Evolutionary conservation across 2,329 filamentous ascomycete species (phyloP).

Genomic region (Fusarium citri): DNA sequence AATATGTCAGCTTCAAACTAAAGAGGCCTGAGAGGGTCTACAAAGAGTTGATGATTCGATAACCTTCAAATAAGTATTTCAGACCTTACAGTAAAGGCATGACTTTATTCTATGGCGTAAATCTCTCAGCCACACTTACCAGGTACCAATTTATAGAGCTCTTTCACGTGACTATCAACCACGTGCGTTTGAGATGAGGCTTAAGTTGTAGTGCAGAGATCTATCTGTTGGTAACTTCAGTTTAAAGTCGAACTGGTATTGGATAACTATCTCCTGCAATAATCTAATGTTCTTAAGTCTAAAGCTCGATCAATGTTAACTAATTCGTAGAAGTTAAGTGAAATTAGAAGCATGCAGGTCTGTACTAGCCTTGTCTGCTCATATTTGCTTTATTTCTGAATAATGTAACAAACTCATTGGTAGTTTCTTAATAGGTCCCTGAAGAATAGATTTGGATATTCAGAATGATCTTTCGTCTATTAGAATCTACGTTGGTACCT

Average conservation of each 20-base stretch:
- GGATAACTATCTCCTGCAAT: background rate
- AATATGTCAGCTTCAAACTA: background rate
- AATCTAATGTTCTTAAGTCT: background rate
- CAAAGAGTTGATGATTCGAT: background rate
- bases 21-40: background rate
- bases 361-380: background rate
- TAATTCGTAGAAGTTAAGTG: background rate
- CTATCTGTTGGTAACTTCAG: background rate
- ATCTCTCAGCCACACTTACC: constrained; percentile 21
- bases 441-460: background rate
- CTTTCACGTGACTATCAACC: constrained; percentile 14
- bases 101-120: constrained; percentile 10
- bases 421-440: background rate
- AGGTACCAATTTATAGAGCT: constrained; percentile 11
- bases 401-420: background rate
- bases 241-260: background rate
- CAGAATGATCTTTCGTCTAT: background rate
- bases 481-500: background rate
- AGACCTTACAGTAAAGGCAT: background rate
- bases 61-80: background rate
- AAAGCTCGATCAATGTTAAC: background rate
- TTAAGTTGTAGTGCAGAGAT: background rate
- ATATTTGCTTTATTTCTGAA: background rate
- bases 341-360: background rate
- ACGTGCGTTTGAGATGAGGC: constrained; percentile 22